A percentile compares a stretch with the other conserved stretches of the same genome.
These are phyloP conservation scores for Neocallimastix lanati DNA, from an alignment of 192 early-diverging fungal species.

Conservation along the genomic window DNA sequence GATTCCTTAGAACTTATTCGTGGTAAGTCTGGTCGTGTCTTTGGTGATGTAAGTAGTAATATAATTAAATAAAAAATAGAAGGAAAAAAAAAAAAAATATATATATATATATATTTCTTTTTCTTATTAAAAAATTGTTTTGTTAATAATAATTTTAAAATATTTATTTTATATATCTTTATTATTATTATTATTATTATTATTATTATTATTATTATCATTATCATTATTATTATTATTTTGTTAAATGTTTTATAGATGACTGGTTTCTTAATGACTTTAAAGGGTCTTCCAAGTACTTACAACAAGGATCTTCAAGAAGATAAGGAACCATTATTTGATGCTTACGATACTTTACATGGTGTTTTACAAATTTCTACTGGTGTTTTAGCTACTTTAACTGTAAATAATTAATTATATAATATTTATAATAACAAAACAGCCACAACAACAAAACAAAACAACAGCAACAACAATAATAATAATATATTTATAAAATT, in stretches of 20 bases:
- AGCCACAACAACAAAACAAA: too few species aligned
- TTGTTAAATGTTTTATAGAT: slow-evolving; percentile 25
- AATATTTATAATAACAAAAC: too few species aligned
- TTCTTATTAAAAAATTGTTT: too few species aligned
- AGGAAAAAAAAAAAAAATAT: not conserved
- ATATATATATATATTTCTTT: too few species aligned
- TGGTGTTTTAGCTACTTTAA: slow-evolving; percentile 80
- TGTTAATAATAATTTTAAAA: too few species aligned
- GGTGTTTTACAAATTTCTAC: slow-evolving; percentile 84
- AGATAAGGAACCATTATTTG: slow-evolving; percentile 98
- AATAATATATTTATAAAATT: too few species aligned
- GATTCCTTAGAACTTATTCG: slow-evolving; percentile 88
- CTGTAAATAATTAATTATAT: slow-evolving; percentile 12
- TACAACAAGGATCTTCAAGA: slow-evolving; percentile 99
- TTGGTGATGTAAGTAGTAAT: slow-evolving; percentile 60
- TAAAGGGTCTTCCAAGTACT: slow-evolving; percentile 90
- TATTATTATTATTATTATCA: too few species aligned
- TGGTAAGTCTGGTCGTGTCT: slow-evolving; percentile 90
- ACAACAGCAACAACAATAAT: too few species aligned
- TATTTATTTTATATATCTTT: too few species aligned
- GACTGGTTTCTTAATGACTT: slow-evolving; percentile 93
- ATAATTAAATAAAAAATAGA: not conserved
- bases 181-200: too few species aligned
- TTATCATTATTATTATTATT: too few species aligned
- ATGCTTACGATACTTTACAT: slow-evolving; percentile 71